Percentiles rank a stretch among this genome's conserved stretches.
phyloP scores from a whole-genome alignment of 306 rosid species.

The Arachis hypogaea region DNA sequence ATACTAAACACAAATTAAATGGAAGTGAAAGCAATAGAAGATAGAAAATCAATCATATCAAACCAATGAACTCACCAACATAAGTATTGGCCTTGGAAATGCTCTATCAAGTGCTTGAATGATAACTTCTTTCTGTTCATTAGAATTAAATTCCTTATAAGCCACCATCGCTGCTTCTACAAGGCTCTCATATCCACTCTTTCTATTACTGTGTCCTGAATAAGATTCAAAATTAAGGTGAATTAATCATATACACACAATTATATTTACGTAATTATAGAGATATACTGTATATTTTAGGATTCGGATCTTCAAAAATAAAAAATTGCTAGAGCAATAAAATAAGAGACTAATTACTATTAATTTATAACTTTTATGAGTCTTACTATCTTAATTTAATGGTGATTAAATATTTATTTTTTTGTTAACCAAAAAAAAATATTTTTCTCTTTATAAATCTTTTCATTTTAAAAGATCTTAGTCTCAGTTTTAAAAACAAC shows the following conservation, averaged over 20 bases:
- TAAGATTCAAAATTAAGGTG: constrained; percentile 13
- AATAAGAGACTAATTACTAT: no score
- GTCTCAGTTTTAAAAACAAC: no score
- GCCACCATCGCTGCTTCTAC: constrained; percentile 71
- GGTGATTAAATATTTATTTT: no score
- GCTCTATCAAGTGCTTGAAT: constrained; percentile 64
- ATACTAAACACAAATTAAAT: neutral
- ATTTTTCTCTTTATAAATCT: no score
- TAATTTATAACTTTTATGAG: no score
- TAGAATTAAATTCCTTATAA: constrained; percentile 47
- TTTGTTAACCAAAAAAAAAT: no score
- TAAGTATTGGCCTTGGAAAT: constrained; percentile 70
- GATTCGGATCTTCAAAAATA: no score
- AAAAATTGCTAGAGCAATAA: no score
- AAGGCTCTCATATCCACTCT: constrained; percentile 72
- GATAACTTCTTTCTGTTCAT: constrained; percentile 54
- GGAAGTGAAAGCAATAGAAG: neutral
- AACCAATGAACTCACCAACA: constrained; percentile 52
- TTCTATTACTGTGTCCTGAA: constrained; percentile 65
- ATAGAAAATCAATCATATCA: neutral
- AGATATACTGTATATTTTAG: no score
- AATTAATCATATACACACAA: neutral
- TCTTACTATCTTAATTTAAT: no score
- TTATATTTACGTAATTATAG: no score
- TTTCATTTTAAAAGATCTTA: no score